Conservation (phyloP, 306 rosid genomes). For the Trichosanthes cucumerina region DNA sequence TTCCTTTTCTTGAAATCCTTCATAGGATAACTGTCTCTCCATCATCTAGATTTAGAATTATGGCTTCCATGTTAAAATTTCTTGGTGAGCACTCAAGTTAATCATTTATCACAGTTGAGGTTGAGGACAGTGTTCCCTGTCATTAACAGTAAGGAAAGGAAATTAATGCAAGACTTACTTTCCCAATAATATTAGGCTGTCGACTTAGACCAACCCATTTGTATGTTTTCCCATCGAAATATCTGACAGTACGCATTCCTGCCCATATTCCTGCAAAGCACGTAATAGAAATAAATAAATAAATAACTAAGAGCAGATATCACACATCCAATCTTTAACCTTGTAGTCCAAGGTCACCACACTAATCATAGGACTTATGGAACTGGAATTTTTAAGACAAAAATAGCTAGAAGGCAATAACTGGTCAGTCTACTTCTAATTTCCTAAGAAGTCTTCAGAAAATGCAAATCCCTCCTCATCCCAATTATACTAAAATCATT, state of each 20-base stretch:
- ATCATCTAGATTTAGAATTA: background rate
- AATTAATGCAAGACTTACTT: slow-evolving; percentile 38
- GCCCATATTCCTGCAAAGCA: slow-evolving; percentile 88
- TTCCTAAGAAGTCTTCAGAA: background rate
- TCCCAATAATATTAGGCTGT: slow-evolving; percentile 87
- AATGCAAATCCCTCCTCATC: background rate
- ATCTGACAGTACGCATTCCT: slow-evolving; percentile 92
- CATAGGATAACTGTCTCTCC: background rate
- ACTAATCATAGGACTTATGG: background rate
- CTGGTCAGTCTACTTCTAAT: background rate
- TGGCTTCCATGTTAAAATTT: background rate
- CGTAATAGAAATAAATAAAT: background rate
- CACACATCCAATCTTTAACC: background rate
- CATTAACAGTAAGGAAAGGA: background rate
- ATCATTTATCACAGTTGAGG: background rate
- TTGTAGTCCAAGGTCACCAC: background rate
- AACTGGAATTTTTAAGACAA: background rate
- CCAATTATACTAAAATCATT: background rate
- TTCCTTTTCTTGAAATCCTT: background rate
- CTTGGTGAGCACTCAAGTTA: background rate
- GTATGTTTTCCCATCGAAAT: slow-evolving; percentile 95
- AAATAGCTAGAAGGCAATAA: background rate
- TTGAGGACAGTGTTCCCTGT: background rate
- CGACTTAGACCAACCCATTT: slow-evolving; percentile 99
- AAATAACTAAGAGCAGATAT: background rate